A percentile compares a stretch with the other conserved stretches of the same genome.
Evolutionary conservation across 768 basidiomycete species (phyloP).

Genomic region (Kwoniella europaea): DNA sequence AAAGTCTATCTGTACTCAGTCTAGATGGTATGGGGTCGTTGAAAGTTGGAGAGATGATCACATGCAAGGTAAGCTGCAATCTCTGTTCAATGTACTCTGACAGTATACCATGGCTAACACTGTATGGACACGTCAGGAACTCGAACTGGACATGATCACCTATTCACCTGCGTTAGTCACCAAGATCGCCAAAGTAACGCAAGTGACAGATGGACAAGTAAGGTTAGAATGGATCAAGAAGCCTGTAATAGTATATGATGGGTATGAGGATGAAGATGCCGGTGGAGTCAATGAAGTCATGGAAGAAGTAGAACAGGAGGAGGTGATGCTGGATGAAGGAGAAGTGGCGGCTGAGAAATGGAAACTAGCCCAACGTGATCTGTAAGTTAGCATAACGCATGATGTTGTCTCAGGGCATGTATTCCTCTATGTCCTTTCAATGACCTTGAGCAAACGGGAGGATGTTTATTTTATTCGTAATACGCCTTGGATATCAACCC

Average conservation of each 20-base stretch:
- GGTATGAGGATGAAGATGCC: not conserved
- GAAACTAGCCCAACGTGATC: no score
- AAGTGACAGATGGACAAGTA: not conserved
- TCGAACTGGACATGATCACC: conserved; percentile 41
- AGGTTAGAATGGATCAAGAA: conserved; percentile 14
- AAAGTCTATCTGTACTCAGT: conserved; percentile 6
- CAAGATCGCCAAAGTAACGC: conserved; percentile 26
- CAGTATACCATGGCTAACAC: no score
- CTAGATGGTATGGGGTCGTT: not conserved
- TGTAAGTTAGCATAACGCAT: no score
- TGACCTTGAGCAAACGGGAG: no score
- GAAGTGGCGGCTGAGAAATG: conserved; percentile 6
- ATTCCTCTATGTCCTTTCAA: no score
- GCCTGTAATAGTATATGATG: not conserved
- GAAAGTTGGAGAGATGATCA: conserved; percentile 23
- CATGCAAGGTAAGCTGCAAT: conserved; percentile 38
- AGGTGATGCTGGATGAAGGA: not conserved
- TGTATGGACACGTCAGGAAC: conserved; percentile 16
- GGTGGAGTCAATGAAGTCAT: not conserved
- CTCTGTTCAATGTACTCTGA: no score
- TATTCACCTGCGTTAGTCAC: conserved; percentile 40
- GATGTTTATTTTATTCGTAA: no score
- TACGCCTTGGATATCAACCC: no score
- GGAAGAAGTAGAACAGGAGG: conserved; percentile 1
- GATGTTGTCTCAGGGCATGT: no score